Evolutionary conservation across 331 rosid species (phyloP).

Genomic region (Quercus phellos): DNA sequence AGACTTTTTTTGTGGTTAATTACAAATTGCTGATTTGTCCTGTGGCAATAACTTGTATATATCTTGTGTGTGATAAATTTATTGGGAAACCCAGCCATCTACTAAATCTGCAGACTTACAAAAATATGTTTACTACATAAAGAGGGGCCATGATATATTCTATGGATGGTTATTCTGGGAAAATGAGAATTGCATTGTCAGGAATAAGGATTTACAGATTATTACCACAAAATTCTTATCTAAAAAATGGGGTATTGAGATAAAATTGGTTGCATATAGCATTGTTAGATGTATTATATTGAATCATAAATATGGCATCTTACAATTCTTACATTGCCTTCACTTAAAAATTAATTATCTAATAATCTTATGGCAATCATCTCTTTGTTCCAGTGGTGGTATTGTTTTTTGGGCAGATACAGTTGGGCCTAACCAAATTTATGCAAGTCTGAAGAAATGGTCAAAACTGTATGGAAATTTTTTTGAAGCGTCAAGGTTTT

Average conservation of each 20-base stretch:
- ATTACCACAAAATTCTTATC: not conserved
- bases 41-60: not conserved
- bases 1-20: not conserved
- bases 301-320: not conserved
- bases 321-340: not conserved
- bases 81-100: not conserved
- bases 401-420: conserved; percentile 86
- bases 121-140: not conserved
- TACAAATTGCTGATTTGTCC: not conserved
- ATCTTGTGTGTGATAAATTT: not conserved
- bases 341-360: not conserved
- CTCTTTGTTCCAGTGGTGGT: conserved; percentile 69
- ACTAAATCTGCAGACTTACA: not conserved
- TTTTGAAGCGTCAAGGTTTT: conserved; percentile 73
- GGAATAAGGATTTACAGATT: not conserved
- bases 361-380: conserved; percentile 8
- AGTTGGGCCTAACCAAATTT: conserved; percentile 75
- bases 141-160: not conserved
- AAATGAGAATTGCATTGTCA: not conserved
- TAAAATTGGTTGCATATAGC: not conserved
- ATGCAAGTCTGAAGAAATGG: conserved; percentile 78
- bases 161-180: not conserved
- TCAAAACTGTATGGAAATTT: conserved; percentile 65
- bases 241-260: not conserved
- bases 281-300: not conserved